Conservation (phyloP, 202 grass and related monocot species). For the Tripidium arundinaceum region DNA sequence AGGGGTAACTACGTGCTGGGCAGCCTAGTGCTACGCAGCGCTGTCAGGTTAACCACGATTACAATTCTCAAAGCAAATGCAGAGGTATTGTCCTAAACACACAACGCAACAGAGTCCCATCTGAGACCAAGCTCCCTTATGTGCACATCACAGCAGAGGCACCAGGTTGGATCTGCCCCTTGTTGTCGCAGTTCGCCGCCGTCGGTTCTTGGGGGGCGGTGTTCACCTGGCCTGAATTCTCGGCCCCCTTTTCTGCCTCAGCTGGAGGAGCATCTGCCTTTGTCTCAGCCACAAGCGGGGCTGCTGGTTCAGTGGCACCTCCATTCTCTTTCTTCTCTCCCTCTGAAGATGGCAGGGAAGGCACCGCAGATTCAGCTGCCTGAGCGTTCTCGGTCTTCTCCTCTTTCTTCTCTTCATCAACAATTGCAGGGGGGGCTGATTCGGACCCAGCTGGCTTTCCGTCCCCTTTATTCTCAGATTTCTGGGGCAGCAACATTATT, state of each 20-base stretch:
- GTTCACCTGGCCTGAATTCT: neutral
- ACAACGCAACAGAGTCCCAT: neutral
- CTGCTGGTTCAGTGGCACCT: neutral
- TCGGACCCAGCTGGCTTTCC: constrained; percentile 22
- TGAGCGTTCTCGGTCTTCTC: constrained; percentile 11
- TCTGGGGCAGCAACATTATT: constrained; percentile 16
- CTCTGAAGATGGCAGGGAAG: neutral
- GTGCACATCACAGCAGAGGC: too few species aligned
- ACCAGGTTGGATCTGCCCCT: constrained; percentile 27
- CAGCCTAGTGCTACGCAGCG: constrained; percentile 31
- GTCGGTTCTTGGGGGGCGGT: neutral
- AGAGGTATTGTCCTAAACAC: constrained; percentile 27
- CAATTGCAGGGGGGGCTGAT: neutral
- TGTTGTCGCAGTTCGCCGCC: constrained; percentile 14
- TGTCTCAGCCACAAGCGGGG: neutral
- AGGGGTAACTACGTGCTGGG: neutral
- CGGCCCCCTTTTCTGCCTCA: neutral
- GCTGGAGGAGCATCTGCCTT: constrained; percentile 17
- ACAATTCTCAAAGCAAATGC: constrained; percentile 48
- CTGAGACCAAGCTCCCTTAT: neutral
- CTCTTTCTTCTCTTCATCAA: constrained; percentile 15
- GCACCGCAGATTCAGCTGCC: too few species aligned
- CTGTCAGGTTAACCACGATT: constrained; percentile 39
- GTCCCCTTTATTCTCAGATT: constrained; percentile 1
- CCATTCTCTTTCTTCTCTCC: constrained; percentile 31